A percentile compares a stretch with the other conserved stretches of the same genome.
Conservation (phyloP, 208 protist genomes). For the Crithidia sp. region DNA sequence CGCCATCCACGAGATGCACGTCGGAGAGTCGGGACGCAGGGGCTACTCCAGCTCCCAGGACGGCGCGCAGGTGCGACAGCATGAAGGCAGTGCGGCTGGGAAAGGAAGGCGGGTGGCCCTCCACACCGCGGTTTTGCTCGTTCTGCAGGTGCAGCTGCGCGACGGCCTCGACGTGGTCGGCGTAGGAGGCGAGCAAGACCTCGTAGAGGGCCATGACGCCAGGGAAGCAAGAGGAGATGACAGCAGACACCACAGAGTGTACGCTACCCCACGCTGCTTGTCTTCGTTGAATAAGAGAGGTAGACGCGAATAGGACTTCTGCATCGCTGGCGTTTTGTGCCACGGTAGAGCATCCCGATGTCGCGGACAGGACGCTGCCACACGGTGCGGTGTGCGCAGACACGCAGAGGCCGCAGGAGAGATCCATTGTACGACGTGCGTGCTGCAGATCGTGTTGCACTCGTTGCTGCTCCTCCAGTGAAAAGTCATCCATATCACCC, state of each 20-base stretch:
- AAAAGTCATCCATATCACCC: neutral
- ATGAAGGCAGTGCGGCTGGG: neutral
- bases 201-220: neutral
- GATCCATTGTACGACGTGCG: too few species aligned
- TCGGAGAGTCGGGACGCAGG: neutral
- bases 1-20: neutral
- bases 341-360: neutral
- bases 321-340: neutral
- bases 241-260: neutral
- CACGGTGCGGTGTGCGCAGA: too few species aligned
- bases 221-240: neutral
- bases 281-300: neutral
- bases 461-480: neutral
- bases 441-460: too few species aligned
- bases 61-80: neutral
- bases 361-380: too few species aligned
- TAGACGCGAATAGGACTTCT: neutral
- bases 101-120: neutral
- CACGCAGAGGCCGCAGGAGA: too few species aligned
- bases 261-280: neutral
- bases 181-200: neutral
- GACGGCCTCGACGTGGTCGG: neutral
- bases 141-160: neutral
- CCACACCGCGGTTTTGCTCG: constrained; percentile 20
- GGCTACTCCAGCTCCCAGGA: neutral